phyloP scores from a whole-genome alignment of 352 stramenopile genomes.

The Blastocystis sp. region DNA sequence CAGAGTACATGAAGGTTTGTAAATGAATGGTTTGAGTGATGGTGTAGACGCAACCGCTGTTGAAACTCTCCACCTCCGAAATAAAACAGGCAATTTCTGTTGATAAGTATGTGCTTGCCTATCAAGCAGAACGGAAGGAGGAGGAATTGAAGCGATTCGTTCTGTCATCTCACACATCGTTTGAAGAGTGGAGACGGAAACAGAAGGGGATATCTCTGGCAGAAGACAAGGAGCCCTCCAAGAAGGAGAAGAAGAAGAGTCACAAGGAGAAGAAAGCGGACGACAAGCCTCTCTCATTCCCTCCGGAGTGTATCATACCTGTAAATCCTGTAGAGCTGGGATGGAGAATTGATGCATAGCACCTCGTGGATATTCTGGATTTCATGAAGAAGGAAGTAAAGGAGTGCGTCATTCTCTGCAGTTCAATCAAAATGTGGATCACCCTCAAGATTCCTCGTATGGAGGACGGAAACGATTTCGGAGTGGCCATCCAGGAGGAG shows the following conservation, averaged over 20 bases:
- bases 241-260: not conserved
- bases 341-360: not conserved
- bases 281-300: not conserved
- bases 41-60: slow-evolving; percentile 24
- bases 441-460: slow-evolving; percentile 59
- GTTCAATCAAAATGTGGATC: slow-evolving; percentile 59
- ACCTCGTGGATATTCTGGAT: not conserved
- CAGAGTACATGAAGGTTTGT: slow-evolving; percentile 42
- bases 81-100: slow-evolving; percentile 25
- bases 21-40: not conserved
- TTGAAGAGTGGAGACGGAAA: slow-evolving; percentile 54
- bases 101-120: slow-evolving; percentile 39
- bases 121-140: slow-evolving; percentile 33
- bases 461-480: slow-evolving; percentile 61
- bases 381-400: slow-evolving; percentile 44
- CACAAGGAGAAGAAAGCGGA: not conserved
- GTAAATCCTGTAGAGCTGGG: not conserved
- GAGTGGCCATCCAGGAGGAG: slow-evolving; percentile 59
- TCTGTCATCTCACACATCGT: not conserved
- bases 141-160: slow-evolving; percentile 40
- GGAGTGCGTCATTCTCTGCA: slow-evolving; percentile 21
- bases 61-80: slow-evolving; percentile 19
- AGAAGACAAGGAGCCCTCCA: not conserved
- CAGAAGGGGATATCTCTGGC: slow-evolving; percentile 12
- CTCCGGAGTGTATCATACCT: not conserved